A percentile compares a stretch with the other conserved stretches of the same genome.
Evolutionary conservation across 75 land plant species (phyloP).

Genomic region (Chamaecyparis obtusa): DNA sequence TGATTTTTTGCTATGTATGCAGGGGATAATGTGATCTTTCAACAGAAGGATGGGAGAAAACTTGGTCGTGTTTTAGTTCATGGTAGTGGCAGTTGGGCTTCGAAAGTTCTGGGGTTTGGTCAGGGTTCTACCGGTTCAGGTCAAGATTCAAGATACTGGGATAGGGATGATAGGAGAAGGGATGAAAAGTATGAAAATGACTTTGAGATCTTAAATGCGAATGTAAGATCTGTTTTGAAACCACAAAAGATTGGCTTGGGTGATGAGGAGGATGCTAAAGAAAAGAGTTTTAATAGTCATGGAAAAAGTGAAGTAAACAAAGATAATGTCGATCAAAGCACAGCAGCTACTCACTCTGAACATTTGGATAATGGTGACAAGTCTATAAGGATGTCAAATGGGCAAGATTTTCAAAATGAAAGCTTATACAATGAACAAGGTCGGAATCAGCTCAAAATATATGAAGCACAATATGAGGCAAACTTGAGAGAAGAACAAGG

Average conservation of each 20-base stretch:
- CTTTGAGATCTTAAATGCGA: constrained; percentile 8
- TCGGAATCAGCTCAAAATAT: constrained; percentile 57
- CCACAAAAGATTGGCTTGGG: background rate
- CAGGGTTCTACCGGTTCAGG: constrained; percentile 33
- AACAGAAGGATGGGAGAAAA: too few relatives aligned
- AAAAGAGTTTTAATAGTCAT: background rate
- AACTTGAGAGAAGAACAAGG: constrained; percentile 16
- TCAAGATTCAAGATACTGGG: constrained; percentile 83
- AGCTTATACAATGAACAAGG: constrained; percentile 80
- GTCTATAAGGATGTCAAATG: background rate
- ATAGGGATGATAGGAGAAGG: constrained; percentile 73
- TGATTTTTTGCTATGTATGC: too few relatives aligned
- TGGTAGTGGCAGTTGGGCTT: background rate
- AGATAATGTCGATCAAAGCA: background rate
- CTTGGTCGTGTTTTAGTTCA: too few relatives aligned
- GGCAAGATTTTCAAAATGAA: constrained; percentile 8
- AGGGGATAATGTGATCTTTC: too few relatives aligned
- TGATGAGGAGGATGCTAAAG: background rate
- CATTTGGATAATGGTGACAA: background rate
- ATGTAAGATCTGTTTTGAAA: background rate
- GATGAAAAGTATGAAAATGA: constrained; percentile 43
- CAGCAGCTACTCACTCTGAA: background rate
- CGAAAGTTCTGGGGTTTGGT: constrained; percentile 56
- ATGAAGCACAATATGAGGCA: constrained; percentile 72
- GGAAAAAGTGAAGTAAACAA: background rate